Base-by-base conservation (phyloP, 2,329 filamentous ascomycete species). In the Bimuria novae-zelandiae region DNA sequence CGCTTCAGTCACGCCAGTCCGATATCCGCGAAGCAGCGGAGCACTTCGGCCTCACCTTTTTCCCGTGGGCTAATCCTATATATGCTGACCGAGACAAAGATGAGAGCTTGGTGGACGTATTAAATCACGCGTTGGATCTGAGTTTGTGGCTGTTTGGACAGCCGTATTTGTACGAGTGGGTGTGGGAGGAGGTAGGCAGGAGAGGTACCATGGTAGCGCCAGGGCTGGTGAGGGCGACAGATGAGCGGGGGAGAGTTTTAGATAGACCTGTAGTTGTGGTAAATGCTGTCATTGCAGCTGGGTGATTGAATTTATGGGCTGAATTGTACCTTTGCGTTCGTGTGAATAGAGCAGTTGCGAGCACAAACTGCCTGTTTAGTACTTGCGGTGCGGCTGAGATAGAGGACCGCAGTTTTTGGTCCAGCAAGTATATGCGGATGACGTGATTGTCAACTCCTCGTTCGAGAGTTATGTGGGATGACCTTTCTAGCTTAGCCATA, bases 31-130 rank as follows among this genome's bases (percentile, higher is more conserved):
- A 71, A 61, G 67, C 68, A n/a, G 69, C 70, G 1, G 67, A 70
- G 44, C 65, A 69, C 51, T 72, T 72, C 54, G 59, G 63, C 4
- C 59, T 72, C 4, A 65, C 67, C 0, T 72, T 72, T 56, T 72
- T 72, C 42, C 67, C 69, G 1, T 72, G 70, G 70, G 66, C 67
- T 4, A 66, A 70, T 44, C 70, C 70, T 2, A 39, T 48, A 2
- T 56, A 56, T 10, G 48, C 49, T 10, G 70, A 72, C 30, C 56
- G 62, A 22, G 68, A 69, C 7, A 63, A 62, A 30, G 70, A 72
- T 7, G 61, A 65, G 8, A 60, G 69, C 37, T 60, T 72, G 1
- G 55, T 62, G 4, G 52, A 55, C 6, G 56, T 70, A 23, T 65
- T 72, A 10, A 55, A 35, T 10, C 59, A 59, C n/a, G 62, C 64